Percentiles rank a stretch among this genome's conserved stretches.
Conservation (phyloP, 805 yeast species). For the Clavispora phyllophila region DNA sequence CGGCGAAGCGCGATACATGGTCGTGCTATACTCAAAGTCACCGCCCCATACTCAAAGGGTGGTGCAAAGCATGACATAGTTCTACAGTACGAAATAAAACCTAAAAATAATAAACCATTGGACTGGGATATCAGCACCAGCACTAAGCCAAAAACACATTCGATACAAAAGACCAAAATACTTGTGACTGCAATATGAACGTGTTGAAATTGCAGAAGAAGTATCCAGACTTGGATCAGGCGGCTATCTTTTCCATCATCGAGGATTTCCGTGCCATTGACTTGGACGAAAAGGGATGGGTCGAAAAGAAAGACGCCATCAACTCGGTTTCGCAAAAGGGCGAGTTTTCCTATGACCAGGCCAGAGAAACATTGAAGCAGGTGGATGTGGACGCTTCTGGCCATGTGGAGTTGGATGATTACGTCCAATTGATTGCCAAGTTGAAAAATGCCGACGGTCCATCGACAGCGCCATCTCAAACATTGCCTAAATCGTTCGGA, state of each 20-base stretch:
- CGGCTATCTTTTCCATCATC: conserved; percentile 77
- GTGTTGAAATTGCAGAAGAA: conserved; percentile 56
- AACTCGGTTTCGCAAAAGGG: conserved; percentile 78
- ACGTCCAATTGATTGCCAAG: conserved; percentile 77
- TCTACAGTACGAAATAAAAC: background rate
- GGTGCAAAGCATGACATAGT: background rate
- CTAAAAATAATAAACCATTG: background rate
- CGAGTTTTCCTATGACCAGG: conserved; percentile 80
- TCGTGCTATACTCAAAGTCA: conserved; percentile 8
- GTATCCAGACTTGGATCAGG: conserved; percentile 80
- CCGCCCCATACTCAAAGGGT: conserved; percentile 7
- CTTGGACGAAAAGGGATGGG: conserved; percentile 88
- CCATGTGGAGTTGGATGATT: conserved; percentile 93
- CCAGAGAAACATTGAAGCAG: conserved; percentile 86
- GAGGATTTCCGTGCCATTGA: conserved; percentile 85
- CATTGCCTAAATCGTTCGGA: background rate
- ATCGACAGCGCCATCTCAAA: conserved; percentile 1
- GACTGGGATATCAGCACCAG: background rate
- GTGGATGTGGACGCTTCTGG: conserved; percentile 96
- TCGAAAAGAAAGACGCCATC: conserved; percentile 85
- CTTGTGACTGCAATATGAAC: conserved; percentile 24
- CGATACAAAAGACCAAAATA: background rate
- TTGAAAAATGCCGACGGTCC: conserved; percentile 47
- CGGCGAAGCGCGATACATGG: background rate
- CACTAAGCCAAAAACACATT: background rate